Evolutionary conservation across 768 basidiomycete species (phyloP), one percentile per base, ranked within the genome.

Genomic region (Boletus rubropictus): DNA sequence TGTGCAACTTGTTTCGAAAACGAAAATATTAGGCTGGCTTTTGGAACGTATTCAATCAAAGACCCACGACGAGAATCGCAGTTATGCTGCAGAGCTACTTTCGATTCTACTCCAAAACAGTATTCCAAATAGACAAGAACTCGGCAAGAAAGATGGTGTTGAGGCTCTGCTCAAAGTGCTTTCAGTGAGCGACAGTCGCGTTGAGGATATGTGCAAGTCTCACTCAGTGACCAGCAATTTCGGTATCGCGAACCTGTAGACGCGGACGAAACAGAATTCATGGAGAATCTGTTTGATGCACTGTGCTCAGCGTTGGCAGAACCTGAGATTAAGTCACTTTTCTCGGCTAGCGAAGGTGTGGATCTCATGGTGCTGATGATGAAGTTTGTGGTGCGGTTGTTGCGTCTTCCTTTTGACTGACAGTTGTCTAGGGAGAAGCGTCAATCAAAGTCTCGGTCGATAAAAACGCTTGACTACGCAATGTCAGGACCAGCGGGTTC

Each of bases 341-440:
- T 99, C 68, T 69, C 92, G n/a, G 79, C 82, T 9, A 84, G 84
- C 17, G 96, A 99, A 65, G 96, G 96, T 2, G 81, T 92, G 12
- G 96, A 99, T 58, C 76, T 99, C 28, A 97, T 98, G 93, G 78
- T 96, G n/a, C 73, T 98, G 53, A 87, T 96, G 79, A 93, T 97
- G 86, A 95, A 87, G 92, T 94, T 56, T 37, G 81, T 69, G 24
- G 28, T 32, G n/a, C 44, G 29, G 38, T 18, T 21, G 6, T 22
- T 25, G 21, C 5, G 14, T 56, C 7, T 15, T 4, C 3, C 27
- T 14, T 27, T 14, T 56, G n/a, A 50, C 49, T 42, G 22, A 53
- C 29, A 1, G 3, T 27, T 17, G 25, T 39, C 27, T 58, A 93
- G 92, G 67, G 87, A 90, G 52, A 95, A 92, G 62, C 74, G 79